Evolutionary conservation across 2,329 filamentous ascomycete species (phyloP), one percentile per base, ranked within the genome.

Genomic region (Arthrobotrys pseudoclavata): DNA sequence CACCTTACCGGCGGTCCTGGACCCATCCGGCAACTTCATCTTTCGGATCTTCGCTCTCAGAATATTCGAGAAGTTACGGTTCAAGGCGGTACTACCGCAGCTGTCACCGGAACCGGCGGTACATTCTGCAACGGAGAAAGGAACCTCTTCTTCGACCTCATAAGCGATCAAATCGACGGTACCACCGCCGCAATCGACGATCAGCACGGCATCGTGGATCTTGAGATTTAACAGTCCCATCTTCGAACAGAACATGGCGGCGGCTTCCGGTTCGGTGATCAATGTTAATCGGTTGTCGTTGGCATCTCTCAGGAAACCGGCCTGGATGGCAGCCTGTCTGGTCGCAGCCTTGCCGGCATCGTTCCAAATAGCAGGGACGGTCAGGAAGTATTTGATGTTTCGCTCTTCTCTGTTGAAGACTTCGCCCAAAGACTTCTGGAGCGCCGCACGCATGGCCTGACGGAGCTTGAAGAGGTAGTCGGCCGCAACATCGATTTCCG

Each of bases 321-420:
- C 96, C 85, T 98, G 95, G 81, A 98, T 97, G 80, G 96, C 96
- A 24, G 96, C 96, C 15, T 94, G 93, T 86, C 96, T 90, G 13
- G 96, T 98, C 45, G 96, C 96, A 72, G 96, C 96, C 86, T 99
- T 99, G 81, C 94, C 96, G 53, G 96, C 95, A 86, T 98, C 96
- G 84, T 98, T 98, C 96, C 96, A 98, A 81, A 99, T 98, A 81
- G 96, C 96, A 20, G 96, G 96, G n/a, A 99, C 96, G 1, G 96
- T 99, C 81, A 99, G 87, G 84, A 97, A 98, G 85, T 98, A 98
- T 81, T 93, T 90, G 82, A 98, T 99, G 84, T 98, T 98, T 82
- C 95, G 91, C 86, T 98, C 96, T 86, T 98, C 96, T 84, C 96
- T 89, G 85, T 96, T 97, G 85, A 98, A 99, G 0, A 99, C 96